Base-by-base conservation (phyloP, 2,329 filamentous ascomycete species). In the Verticillium isaacii region DNA sequence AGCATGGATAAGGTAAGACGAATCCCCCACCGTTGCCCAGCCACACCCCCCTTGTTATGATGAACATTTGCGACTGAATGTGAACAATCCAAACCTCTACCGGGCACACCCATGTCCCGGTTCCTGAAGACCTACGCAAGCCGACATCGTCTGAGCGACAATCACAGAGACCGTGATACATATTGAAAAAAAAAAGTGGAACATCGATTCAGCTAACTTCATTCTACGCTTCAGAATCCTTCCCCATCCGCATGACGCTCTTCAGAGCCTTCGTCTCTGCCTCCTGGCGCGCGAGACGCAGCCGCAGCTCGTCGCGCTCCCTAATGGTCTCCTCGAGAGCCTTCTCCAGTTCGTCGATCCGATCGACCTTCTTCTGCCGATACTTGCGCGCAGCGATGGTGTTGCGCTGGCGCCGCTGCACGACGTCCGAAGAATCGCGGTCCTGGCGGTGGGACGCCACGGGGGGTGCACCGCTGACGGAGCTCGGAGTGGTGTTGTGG, bases 311-410 rank as follows among this genome's bases (percentile, higher is more conserved):
- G 67, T 91, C 88, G 19, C 87, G 76, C 69, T 91, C 88, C 57
- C 79, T 73, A 62, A 83, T 83, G 69, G 87, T 81, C 54, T 82
- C 79, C 56, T 81, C 81, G 52, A 91, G 75, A 23, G 84, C 81
- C 9, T 75, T 72, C 72, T 91, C 88, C 36, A 91, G 79, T 64
- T 85, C 82, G 32, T 75, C 75, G 72, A 90, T 84, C 64, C 87
- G 85, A 67, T 91, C 88, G 37, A 90, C 80, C 56, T 87, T 85
- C 72, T 89, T 89, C 71, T 91, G 88, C 32, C 89, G 85, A 70
- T 90, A 91, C 64, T 88, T 87, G 64, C 87, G 82, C 34, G 89
- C 89, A n/a, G 89, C 88, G 64, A 89, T 80, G 15, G 88, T 91
- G 73, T 91, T 91, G 64, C 85, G 83, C 64, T 85, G 83, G 32